Evolutionary conservation across 2,329 filamentous ascomycete genomes (phyloP), one percentile per base, ranked within the genome.

Genomic region (Aspergillus floridensis): DNA sequence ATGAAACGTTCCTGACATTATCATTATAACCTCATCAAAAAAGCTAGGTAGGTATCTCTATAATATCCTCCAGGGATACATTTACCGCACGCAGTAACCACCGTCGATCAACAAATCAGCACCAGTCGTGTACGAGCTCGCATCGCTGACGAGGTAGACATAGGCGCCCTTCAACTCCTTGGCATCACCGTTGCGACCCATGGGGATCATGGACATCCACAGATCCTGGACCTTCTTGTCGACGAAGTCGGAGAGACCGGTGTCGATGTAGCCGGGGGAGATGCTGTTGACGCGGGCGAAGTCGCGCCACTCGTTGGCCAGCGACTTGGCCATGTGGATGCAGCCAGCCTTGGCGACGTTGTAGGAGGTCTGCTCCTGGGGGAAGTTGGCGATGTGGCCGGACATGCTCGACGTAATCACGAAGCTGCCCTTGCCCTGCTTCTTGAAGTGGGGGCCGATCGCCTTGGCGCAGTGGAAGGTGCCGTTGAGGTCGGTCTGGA

Each of bases 401-500:
- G 77, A 80, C 81, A 84, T 89, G 67, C 82, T 85, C n/a, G 86
- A 81, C 44, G 87, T 89, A 73, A 88, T 86, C 75, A 89, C 80
- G 72, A 89, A 83, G 62, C 81, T 85, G 53, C 87, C 87, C 11
- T 79, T 86, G 67, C 85, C 84, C 62, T 84, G 82, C 77, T 87
- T 78, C 76, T 86, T 86, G 82, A 88, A 88, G 77, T 95, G 89
- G 57, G 88, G 84, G 35, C 92, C 93, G n/a, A 91, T 90, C 21
- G 91, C 91, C 80, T 93, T 91, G 26, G 92, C 91, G 63, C 91
- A 96, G 84, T 93, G 86, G 77, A 92, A 91, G 29, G 84, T 87
- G 12, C 92, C 93, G n/a, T 87, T 95, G 67, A 96, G 82, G 76
- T 97, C 96, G 70, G 93, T 88, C 68, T 89, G 85, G 75, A 96